Evolutionary conservation across 306 rosid genomes (phyloP).

Genomic region (Cucurbita maxima): DNA sequence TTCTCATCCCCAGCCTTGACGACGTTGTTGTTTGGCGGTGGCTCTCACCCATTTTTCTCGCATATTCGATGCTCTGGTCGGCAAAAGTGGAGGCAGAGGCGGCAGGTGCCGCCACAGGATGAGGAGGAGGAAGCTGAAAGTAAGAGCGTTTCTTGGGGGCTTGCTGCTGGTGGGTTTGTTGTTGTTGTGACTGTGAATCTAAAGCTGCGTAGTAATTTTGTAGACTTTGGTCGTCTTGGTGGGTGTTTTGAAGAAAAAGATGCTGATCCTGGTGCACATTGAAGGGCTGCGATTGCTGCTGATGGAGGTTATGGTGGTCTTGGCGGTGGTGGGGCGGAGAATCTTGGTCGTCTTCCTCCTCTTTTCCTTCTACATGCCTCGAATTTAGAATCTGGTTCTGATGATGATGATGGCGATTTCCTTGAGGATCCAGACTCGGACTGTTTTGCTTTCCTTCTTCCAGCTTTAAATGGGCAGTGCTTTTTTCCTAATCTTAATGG

Average conservation of each 20-base stretch:
- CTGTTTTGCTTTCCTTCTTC: slow-evolving; percentile 13
- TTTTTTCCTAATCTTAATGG: neutral
- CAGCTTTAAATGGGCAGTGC: slow-evolving; percentile 10
- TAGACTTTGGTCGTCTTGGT: neutral
- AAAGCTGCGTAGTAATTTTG: slow-evolving; percentile 4
- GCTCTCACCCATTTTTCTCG: slow-evolving; percentile 13
- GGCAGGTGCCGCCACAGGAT: neutral
- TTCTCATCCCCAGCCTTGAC: slow-evolving; percentile 11
- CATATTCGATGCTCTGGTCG: slow-evolving; percentile 16
- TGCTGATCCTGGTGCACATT: slow-evolving; percentile 8
- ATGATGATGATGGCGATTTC: slow-evolving; percentile 8
- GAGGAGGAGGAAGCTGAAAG: slow-evolving; percentile 8
- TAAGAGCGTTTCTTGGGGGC: neutral
- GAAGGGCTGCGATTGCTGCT: slow-evolving; percentile 5
- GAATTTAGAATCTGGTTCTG: slow-evolving; percentile 8
- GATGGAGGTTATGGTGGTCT: neutral
- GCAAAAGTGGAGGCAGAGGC: slow-evolving; percentile 4
- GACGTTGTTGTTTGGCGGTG: slow-evolving; percentile 2
- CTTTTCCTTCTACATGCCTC: slow-evolving; percentile 8
- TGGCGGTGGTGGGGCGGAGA: slow-evolving; percentile 9
- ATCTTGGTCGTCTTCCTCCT: slow-evolving; percentile 10
- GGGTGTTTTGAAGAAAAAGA: slow-evolving; percentile 5
- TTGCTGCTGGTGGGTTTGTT: neutral
- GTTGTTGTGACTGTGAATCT: neutral
- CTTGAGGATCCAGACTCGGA: slow-evolving; percentile 13